Base-by-base conservation (phyloP, 169 alveolate genomes). In the Plasmodium gonderi region DNA sequence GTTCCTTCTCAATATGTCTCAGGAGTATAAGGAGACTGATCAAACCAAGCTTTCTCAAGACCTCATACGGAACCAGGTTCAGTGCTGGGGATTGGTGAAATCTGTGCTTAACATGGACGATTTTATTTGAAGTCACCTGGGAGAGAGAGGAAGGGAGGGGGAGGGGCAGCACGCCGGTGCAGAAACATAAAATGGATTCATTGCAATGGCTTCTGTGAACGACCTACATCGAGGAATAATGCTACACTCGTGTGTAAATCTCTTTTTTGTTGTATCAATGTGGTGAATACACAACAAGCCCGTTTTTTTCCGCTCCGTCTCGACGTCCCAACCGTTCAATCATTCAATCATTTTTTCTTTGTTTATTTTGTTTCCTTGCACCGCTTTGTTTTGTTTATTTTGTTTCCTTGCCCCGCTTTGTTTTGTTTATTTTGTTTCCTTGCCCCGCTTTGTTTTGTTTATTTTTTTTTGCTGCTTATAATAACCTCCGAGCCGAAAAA, bases 1-100 rank as follows among this genome's bases (percentile, higher is more conserved):
- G 54, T 80, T 95, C 36, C 95, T 95, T 31, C 80, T 96, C n/a
- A 92, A 94, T 54, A 95, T 95, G 96, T 91, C 97, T 7, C 96
- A 95, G 80, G 95, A 94, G 67, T 95, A 95, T 90, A 93, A 74
- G 51, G 96, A 96, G 31, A 94, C 92, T n/a, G 93, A 81, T n/a
- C 95, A 67, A 76, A 92, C 97, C 31, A 80, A 95, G 67, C 69
- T 95, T n/a, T 96, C 94, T 26, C 97, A 94, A 42, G 85, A 87
- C 9, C 80, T 92, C 82, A 45, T 94, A 12, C 74, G 54, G 38
- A 95, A 94, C 79, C 96, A 94, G 91, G 36, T 33, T 40, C 91
- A 89, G 38, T 94, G 96, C 79, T 95, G 97, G 97, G 51, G 83
- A 4, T 64, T 91, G 6, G 97, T 95, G 36, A 94, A 81, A 11